Evolutionary conservation across 2,329 filamentous ascomycete genomes (phyloP).

Genomic region (Aspergillus thermomutatus): DNA sequence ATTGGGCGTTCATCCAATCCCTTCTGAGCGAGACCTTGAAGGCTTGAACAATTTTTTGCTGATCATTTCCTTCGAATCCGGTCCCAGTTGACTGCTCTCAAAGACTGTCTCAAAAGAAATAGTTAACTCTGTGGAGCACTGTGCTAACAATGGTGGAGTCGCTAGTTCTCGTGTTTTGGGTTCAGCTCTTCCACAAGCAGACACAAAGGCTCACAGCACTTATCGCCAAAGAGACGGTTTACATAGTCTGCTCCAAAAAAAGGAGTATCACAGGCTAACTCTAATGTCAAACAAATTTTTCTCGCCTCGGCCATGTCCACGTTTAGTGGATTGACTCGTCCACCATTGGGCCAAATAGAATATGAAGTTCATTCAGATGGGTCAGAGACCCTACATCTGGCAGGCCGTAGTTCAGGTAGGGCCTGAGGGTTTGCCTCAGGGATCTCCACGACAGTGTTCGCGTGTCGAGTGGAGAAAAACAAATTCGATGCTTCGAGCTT

Average conservation of each 20-base stretch:
- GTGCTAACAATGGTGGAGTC: background rate
- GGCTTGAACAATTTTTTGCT: background rate
- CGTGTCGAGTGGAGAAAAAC: background rate
- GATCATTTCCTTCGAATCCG: background rate
- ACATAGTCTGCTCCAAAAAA: background rate
- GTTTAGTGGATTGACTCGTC: background rate
- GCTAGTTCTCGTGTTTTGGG: background rate
- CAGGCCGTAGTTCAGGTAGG: background rate
- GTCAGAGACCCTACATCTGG: background rate
- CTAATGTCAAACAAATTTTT: background rate
- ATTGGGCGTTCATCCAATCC: background rate
- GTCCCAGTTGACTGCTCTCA: background rate
- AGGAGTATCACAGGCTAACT: background rate
- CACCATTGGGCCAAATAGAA: background rate
- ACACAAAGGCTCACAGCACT: too few relatives aligned
- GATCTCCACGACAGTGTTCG: background rate
- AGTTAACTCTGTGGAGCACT: background rate
- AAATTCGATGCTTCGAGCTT: background rate
- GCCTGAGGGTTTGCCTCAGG: background rate
- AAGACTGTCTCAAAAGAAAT: background rate
- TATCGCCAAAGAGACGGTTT: too few relatives aligned
- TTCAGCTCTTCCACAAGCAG: background rate
- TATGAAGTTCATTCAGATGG: background rate
- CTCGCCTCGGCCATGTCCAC: background rate
- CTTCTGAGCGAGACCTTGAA: background rate